A percentile compares a stretch with the other conserved stretches of the same genome.
These are phyloP conservation scores for Hibiscus mutabilis DNA, from an alignment of 345 rosid species.

Conservation along the genomic window DNA sequence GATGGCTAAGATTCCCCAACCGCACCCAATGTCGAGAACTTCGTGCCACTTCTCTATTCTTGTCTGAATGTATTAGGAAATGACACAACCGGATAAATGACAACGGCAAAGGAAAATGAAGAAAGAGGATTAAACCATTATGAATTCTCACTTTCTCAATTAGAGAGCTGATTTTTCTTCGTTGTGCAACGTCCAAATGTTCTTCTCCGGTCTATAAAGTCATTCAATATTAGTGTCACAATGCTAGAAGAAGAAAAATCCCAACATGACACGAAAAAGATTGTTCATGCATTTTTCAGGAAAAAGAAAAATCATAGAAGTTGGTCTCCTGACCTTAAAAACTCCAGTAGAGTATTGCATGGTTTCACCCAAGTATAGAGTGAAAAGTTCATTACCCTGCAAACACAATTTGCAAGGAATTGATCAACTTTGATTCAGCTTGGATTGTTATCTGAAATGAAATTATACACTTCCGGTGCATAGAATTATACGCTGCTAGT, in stretches of 20 bases:
- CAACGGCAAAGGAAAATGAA: not conserved
- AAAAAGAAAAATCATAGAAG: not conserved
- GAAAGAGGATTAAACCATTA: not conserved
- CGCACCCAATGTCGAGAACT: conserved; percentile 83
- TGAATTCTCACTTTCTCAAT: conserved; percentile 53
- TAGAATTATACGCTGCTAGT: too few species aligned
- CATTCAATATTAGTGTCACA: not conserved
- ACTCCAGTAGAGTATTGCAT: conserved; percentile 81
- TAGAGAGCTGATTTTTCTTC: conserved; percentile 54
- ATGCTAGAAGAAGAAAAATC: not conserved
- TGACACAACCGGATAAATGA: not conserved
- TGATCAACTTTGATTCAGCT: not conserved
- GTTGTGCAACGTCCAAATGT: conserved; percentile 60
- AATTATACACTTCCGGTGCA: too few species aligned
- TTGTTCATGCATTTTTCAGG: not conserved
- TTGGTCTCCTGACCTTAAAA: conserved; percentile 47
- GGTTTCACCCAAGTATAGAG: conserved; percentile 71
- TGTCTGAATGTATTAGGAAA: conserved; percentile 30
- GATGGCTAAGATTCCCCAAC: conserved; percentile 87
- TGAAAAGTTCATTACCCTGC: conserved; percentile 76
- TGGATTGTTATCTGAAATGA: too few species aligned
- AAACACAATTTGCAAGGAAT: not conserved
- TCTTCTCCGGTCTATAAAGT: conserved; percentile 45
- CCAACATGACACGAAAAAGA: not conserved
- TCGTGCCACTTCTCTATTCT: conserved; percentile 50